Conservation (phyloP, 345 rosid genomes). For the Euphorbia pulcherrima region DNA sequence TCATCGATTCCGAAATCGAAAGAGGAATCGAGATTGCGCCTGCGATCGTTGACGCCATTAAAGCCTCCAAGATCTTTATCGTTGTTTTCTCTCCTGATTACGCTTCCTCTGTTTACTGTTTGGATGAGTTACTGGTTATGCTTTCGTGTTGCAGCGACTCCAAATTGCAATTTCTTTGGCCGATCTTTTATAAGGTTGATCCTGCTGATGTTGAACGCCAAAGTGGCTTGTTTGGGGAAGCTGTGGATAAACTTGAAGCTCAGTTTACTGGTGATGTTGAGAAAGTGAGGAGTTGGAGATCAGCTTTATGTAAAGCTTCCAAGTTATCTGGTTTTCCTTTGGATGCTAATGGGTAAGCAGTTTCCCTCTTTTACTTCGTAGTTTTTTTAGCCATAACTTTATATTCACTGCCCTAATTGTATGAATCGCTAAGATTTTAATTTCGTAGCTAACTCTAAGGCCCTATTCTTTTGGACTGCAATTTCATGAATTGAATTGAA, state of each 20-base stretch:
- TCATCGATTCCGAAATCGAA: conserved; percentile 1
- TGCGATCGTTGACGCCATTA: conserved; percentile 4
- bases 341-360: neutral
- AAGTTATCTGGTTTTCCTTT: too few species aligned
- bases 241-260: too few species aligned
- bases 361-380: neutral
- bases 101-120: conserved; percentile 7
- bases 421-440: neutral
- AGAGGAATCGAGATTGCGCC: neutral
- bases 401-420: neutral
- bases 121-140: conserved; percentile 12
- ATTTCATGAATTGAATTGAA: too few species aligned
- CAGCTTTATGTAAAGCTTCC: too few species aligned
- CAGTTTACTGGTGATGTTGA: too few species aligned
- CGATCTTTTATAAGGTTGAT: conserved; percentile 5
- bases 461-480: too few species aligned
- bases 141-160: neutral
- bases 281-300: too few species aligned
- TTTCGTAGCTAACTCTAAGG: neutral
- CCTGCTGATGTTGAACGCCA: conserved; percentile 6
- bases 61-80: neutral
- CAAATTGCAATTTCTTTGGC: neutral
- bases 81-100: conserved; percentile 10
- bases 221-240: conserved; percentile 1
- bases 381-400: neutral